Conservation (phyloP, 768 basidiomycete species). For the Crassisporium funariophilum region DNA sequence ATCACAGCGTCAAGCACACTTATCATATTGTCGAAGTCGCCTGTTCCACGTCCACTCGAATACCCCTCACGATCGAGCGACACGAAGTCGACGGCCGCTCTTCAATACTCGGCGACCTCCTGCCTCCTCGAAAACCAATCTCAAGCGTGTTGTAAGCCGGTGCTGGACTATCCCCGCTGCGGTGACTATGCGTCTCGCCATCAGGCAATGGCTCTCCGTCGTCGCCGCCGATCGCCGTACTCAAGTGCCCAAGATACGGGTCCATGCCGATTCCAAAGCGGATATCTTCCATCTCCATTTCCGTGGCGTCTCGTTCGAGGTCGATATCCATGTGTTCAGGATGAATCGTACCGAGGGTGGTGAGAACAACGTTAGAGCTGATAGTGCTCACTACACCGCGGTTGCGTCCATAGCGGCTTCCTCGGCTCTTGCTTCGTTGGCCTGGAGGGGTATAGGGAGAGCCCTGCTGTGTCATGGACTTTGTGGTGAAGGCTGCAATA, state of each 20-base stretch:
- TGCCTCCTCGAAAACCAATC: constrained; percentile 40
- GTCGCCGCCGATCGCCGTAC: constrained; percentile 53
- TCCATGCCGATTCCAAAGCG: constrained; percentile 56
- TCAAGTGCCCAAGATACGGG: constrained; percentile 49
- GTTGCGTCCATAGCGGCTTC: constrained; percentile 37
- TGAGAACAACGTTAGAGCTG: constrained; percentile 63
- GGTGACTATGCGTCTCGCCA: constrained; percentile 43
- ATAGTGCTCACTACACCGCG: constrained; percentile 54
- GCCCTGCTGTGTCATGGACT: constrained; percentile 55
- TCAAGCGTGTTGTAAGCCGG: constrained; percentile 58
- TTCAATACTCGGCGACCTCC: constrained; percentile 20
- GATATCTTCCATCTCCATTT: constrained; percentile 62
- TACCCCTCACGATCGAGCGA: constrained; percentile 40
- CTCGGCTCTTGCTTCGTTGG: constrained; percentile 43
- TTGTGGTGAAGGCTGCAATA: constrained; percentile 66
- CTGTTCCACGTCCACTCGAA: constrained; percentile 66
- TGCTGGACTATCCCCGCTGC: constrained; percentile 45
- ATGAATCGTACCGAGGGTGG: constrained; percentile 62
- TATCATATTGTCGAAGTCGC: constrained; percentile 49
- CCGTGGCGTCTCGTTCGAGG: constrained; percentile 53
- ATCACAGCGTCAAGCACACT: too few species aligned
- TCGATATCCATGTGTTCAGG: constrained; percentile 51
- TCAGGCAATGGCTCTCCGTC: constrained; percentile 54
- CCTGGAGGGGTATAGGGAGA: constrained; percentile 57
- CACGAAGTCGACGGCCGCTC: constrained; percentile 14